Percentiles rank a stretch among this genome's conserved stretches.
Conservation (phyloP, 305 asterid genomes). For the Fraxinus latifolia region DNA sequence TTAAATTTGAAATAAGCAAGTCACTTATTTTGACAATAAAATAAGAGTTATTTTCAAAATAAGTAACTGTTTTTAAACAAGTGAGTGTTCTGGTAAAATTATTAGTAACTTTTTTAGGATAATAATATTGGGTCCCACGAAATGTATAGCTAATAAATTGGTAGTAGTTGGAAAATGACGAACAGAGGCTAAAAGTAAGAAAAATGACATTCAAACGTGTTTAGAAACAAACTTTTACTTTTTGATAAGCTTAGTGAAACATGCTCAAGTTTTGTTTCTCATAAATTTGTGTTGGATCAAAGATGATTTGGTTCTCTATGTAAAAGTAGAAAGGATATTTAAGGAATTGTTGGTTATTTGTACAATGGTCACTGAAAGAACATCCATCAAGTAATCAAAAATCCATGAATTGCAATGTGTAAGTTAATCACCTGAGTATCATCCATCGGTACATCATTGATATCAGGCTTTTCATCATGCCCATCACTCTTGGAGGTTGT, state of each 20-base stretch:
- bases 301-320: background rate
- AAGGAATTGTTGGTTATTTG: background rate
- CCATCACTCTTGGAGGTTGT: constrained; percentile 51
- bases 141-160: background rate
- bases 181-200: background rate
- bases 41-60: background rate
- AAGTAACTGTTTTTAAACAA: background rate
- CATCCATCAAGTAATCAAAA: background rate
- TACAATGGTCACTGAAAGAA: background rate
- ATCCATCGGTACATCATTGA: constrained; percentile 72
- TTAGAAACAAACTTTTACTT: background rate
- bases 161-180: background rate
- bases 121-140: background rate
- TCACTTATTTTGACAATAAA: background rate
- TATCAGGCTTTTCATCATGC: constrained; percentile 75
- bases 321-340: background rate
- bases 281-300: background rate
- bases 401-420: background rate
- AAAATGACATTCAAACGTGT: background rate
- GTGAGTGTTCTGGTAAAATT: background rate
- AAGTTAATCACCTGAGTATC: constrained; percentile 52
- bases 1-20: background rate
- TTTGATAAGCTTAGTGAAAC: background rate
- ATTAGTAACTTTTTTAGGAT: background rate
- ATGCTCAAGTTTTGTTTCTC: background rate